phyloP scores from a whole-genome alignment of 2,329 filamentous ascomycete species.

The Seiridium cupressi region DNA sequence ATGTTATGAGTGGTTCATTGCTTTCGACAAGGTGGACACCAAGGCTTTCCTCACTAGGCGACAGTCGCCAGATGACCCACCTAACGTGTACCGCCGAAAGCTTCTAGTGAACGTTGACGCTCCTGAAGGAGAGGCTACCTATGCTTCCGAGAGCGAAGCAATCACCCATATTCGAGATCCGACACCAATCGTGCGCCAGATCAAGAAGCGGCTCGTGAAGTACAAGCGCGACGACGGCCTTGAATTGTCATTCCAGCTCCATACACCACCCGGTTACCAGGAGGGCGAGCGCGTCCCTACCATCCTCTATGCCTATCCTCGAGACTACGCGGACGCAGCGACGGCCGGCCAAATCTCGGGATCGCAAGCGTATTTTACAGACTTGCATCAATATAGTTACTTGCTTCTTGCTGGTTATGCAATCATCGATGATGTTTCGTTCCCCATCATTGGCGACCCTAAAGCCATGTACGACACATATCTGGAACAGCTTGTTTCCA shows the following conservation, averaged over 20 bases:
- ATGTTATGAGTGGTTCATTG: not conserved
- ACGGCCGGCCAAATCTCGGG: not conserved
- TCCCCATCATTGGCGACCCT: not conserved
- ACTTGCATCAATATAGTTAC: not conserved
- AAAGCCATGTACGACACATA: not conserved
- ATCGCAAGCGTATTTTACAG: not conserved
- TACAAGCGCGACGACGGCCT: constrained; percentile 1
- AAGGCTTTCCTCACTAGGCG: not conserved
- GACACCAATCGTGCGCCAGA: not conserved
- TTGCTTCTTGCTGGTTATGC: not conserved
- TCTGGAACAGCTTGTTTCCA: constrained; percentile 1
- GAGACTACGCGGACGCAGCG: not conserved
- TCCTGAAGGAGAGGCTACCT: not conserved
- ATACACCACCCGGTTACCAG: not conserved
- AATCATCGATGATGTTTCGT: not conserved
- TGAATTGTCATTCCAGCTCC: not conserved
- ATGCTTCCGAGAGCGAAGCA: not conserved
- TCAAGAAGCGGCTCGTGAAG: constrained; percentile 1
- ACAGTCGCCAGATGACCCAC: not conserved
- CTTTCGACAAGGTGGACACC: constrained; percentile 1
- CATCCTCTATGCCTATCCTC: not conserved
- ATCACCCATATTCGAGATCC: not conserved
- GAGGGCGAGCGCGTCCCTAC: not conserved
- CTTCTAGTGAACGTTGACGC: not conserved
- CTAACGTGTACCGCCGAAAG: not conserved